Evolutionary conservation across 139 green algal genomes (phyloP), one percentile per base, ranked within the genome.

Genomic region (Monoraphidium neglectum): DNA sequence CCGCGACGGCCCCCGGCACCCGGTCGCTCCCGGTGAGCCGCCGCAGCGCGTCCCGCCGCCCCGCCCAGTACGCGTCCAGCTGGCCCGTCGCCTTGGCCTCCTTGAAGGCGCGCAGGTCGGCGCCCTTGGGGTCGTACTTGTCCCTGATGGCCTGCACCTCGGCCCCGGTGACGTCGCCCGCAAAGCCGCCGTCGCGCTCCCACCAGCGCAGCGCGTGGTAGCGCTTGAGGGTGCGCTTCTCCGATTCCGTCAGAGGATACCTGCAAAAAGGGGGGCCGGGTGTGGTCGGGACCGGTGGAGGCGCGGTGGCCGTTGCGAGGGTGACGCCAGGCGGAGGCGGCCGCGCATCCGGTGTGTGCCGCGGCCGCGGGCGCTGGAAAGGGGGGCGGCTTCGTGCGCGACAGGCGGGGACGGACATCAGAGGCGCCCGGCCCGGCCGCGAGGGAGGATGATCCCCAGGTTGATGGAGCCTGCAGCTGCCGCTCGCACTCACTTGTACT

Each of bases 171-270:
- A 90, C 86, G n/a, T 90, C 86, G 40, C 75, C 85, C 5, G 43
- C 30, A 53, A 70, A 37, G 32, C 86, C 86, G 38, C 66, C 80
- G 16, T 73, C 32, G 54, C 86, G 82, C 74, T 90, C 85, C 57
- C 77, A 87, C 64, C 83, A 71, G 64, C 85, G 77, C 71, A 88
- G 68, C 21, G 82, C 86, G 59, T 86, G 85, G 33, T 72, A 69
- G 43, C 80, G 74, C 72, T 84, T 81, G 13, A 86, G 47, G 21
- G 60, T 69, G 16, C 71, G 37, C 83, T 88, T 85, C 66, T 88
- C 83, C 3, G 74, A 53, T 6, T 80, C 65, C 0, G 70, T 76
- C 64, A 90, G 57, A 40, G 82, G 77, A 66, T 90, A 87, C 78
- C 84, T 87, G 77, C 23, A 33, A 23, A 24, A n/a, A n/a, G n/a